Percentiles rank a stretch among this genome's conserved stretches.
phyloP scores from a whole-genome alignment of 2,329 filamentous ascomycete genomes.

The Mollisia scopiformis region DNA sequence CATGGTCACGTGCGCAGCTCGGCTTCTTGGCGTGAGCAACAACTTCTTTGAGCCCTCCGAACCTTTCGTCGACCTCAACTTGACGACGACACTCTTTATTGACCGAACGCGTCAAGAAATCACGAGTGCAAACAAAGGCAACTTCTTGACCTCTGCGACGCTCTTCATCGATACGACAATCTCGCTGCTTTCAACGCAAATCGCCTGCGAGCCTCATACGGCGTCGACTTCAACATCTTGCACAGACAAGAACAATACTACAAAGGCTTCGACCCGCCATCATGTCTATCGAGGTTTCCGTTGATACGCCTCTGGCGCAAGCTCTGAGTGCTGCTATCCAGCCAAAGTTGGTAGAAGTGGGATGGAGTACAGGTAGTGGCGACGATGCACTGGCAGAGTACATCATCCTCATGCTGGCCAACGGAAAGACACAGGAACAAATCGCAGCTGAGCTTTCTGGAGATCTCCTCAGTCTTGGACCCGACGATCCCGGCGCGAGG shows the following conservation, averaged over 20 bases:
- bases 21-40: not conserved
- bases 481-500: conserved; percentile 80
- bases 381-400: conserved; percentile 91
- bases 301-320: conserved; percentile 82
- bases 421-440: conserved; percentile 89
- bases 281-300: conserved; percentile 79
- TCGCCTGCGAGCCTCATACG: not conserved
- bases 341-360: conserved; percentile 88
- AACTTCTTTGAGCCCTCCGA: not conserved
- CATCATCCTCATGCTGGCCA: conserved; percentile 95
- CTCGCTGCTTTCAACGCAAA: not conserved
- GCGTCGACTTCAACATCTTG: not conserved
- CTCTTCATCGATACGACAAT: not conserved
- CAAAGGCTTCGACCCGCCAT: conserved; percentile 31
- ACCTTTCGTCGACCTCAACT: not conserved
- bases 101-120: not conserved
- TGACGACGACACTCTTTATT: conserved; percentile 9
- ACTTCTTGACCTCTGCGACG: not conserved
- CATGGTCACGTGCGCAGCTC: not conserved
- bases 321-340: conserved; percentile 83
- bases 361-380: conserved; percentile 80
- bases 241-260: not conserved
- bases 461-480: conserved; percentile 80
- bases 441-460: conserved; percentile 86
- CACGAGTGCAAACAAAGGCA: not conserved